These are phyloP conservation scores for Glomus cerebriforme DNA, from an alignment of 192 early-diverging fungal species.

Conservation along the genomic window DNA sequence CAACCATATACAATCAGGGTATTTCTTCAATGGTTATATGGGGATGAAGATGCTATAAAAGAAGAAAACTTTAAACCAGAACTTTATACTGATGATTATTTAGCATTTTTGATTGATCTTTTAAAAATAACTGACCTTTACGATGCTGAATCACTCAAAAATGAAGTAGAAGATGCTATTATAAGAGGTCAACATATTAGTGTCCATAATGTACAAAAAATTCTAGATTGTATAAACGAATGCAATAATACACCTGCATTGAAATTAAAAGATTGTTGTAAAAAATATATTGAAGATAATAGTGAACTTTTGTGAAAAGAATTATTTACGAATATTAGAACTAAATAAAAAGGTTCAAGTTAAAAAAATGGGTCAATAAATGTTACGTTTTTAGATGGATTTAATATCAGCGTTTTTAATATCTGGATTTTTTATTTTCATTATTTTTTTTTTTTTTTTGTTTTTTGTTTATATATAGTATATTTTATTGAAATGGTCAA, in stretches of 20 bases:
- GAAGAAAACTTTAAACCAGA: too few species aligned
- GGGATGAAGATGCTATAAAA: neutral
- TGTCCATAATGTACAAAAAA: neutral
- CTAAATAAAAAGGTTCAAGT: too few species aligned
- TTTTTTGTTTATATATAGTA: too few species aligned
- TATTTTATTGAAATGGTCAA: too few species aligned
- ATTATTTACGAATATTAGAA: too few species aligned
- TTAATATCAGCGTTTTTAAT: too few species aligned
- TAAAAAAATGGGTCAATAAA: too few species aligned
- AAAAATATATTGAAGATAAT: neutral
- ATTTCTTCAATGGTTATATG: constrained; percentile 5
- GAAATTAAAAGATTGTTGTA: neutral
- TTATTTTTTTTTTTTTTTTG: too few species aligned
- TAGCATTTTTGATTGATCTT: neutral
- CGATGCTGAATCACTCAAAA: neutral
- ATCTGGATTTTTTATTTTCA: too few species aligned
- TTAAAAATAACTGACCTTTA: neutral
- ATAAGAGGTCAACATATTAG: neutral
- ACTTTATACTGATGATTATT: neutral
- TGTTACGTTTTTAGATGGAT: too few species aligned
- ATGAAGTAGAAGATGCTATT: neutral
- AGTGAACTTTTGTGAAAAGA: too few species aligned
- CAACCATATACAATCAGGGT: neutral
- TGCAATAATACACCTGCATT: neutral
- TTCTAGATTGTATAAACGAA: neutral